These are phyloP conservation scores for Liriodendron chinense DNA, from an alignment of 164 flowering plant species.

Conservation along the genomic window DNA sequence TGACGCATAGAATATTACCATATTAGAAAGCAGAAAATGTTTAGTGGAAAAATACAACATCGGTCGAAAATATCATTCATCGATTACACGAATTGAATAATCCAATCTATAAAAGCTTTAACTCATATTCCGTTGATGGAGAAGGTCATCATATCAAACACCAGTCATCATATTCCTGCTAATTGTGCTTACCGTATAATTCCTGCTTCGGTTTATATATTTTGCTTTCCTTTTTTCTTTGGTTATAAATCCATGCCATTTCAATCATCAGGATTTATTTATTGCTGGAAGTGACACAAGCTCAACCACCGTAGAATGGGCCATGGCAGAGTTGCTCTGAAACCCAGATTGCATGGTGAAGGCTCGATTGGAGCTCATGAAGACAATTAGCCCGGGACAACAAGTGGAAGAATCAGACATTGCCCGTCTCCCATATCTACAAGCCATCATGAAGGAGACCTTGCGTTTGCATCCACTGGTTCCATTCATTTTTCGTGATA, in stretches of 20 bases:
- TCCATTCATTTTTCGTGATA: conserved; percentile 4
- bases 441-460: conserved; percentile 9
- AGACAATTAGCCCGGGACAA: conserved; percentile 13
- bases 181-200: too few species aligned
- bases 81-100: too few species aligned
- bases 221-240: not conserved
- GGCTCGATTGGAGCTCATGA: conserved; percentile 14
- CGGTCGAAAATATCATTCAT: too few species aligned
- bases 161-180: too few species aligned
- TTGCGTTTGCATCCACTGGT: conserved; percentile 5
- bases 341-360: conserved; percentile 15
- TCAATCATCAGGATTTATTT: conserved; percentile 25
- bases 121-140: too few species aligned
- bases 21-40: too few species aligned
- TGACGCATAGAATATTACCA: too few species aligned
- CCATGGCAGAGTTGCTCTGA: conserved; percentile 26
- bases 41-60: too few species aligned
- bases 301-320: conserved; percentile 30
- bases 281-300: conserved; percentile 27
- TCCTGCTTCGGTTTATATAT: too few species aligned
- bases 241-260: too few species aligned
- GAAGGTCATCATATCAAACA: not conserved
- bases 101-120: not conserved
- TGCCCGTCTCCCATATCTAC: conserved; percentile 1
- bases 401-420: conserved; percentile 7